phyloP scores from a whole-genome alignment of 2,329 filamentous ascomycete genomes.

The Fusarium begoniae region DNA sequence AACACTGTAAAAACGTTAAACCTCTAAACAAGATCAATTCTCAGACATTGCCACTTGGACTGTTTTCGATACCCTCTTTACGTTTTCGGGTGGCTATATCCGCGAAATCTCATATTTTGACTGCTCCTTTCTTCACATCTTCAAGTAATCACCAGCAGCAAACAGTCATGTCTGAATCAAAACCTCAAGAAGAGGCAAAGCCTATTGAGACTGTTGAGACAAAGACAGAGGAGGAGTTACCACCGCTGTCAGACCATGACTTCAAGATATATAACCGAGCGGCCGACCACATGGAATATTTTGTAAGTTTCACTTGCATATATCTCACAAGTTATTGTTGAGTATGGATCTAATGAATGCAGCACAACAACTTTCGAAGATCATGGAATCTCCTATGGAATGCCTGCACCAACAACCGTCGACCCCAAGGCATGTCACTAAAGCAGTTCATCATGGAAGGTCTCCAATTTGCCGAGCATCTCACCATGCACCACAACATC shows the following conservation, averaged over 20 bases:
- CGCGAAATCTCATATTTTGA: not conserved
- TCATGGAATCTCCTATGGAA: constrained; percentile 77
- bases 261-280: constrained; percentile 77
- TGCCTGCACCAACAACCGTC: constrained; percentile 67
- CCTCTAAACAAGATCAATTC: constrained; percentile 1
- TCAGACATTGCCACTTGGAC: not conserved
- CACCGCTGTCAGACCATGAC: constrained; percentile 72
- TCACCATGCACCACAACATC: constrained; percentile 82
- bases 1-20: not conserved
- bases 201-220: constrained; percentile 6
- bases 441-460: constrained; percentile 74
- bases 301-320: constrained; percentile 57
- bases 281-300: constrained; percentile 78
- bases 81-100: not conserved
- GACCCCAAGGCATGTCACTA: constrained; percentile 71
- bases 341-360: not conserved
- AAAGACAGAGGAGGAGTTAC: constrained; percentile 51
- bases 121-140: not conserved
- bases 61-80: not conserved
- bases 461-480: constrained; percentile 73
- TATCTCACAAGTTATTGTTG: not conserved
- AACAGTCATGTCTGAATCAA: constrained; percentile 30
- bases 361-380: constrained; percentile 81
- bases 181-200: constrained; percentile 7
- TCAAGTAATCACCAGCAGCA: constrained; percentile 7